phyloP scores from a whole-genome alignment of 2,329 filamentous ascomycete genomes.

The Aspergillus pseudoviridinutans region DNA sequence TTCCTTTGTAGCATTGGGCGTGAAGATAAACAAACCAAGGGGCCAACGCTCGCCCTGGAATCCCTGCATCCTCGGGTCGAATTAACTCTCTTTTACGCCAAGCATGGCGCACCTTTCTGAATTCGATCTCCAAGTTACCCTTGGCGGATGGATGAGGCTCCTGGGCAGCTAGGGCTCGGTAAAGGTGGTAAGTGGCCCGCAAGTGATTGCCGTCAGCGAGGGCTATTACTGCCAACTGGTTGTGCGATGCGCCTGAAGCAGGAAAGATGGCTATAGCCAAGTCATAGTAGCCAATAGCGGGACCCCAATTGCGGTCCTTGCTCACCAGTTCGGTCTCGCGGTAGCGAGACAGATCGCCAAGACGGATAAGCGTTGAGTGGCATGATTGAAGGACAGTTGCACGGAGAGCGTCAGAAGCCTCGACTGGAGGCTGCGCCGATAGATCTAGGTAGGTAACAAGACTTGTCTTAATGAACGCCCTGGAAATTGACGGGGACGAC shows the following conservation, averaged over 20 bases:
- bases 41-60: constrained; percentile 57
- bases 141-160: constrained; percentile 71
- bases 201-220: constrained; percentile 73
- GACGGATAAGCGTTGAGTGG: constrained; percentile 75
- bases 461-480: constrained; percentile 5
- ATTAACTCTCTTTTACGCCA: constrained; percentile 55
- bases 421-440: constrained; percentile 42
- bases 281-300: constrained; percentile 77
- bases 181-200: constrained; percentile 82
- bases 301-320: constrained; percentile 72
- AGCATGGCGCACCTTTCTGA: constrained; percentile 60
- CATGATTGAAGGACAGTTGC: constrained; percentile 67
- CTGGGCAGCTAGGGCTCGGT: constrained; percentile 72
- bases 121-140: constrained; percentile 74
- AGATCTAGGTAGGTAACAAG: constrained; percentile 31
- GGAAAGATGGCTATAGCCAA: constrained; percentile 77
- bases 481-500: constrained; percentile 5
- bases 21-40: constrained; percentile 85
- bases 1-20: constrained; percentile 75
- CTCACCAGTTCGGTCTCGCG: constrained; percentile 67
- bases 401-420: constrained; percentile 50
- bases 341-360: constrained; percentile 89
- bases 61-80: constrained; percentile 47
- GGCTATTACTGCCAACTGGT: constrained; percentile 85
- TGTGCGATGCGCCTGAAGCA: constrained; percentile 74